phyloP scores from a whole-genome alignment of 83 land plant genomes.

The Thuja plicata region DNA sequence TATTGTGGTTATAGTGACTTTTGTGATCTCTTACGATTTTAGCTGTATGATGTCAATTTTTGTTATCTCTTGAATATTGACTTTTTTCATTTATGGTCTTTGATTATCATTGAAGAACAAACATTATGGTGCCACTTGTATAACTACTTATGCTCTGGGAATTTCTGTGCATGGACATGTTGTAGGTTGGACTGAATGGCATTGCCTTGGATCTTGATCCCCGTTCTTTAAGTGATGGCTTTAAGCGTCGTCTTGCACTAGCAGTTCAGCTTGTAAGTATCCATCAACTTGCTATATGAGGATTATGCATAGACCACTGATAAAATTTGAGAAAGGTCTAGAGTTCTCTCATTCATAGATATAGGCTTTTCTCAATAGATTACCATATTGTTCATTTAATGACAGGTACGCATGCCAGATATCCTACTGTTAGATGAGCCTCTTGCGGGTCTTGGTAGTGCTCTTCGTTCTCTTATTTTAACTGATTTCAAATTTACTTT shows the following conservation, averaged over 20 bases:
- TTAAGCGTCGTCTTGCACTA: slow-evolving; percentile 91
- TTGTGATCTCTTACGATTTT: background rate
- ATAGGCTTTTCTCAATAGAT: background rate
- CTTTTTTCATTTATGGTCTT: background rate
- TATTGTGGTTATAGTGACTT: background rate
- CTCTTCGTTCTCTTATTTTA: background rate
- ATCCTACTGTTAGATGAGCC: slow-evolving; percentile 93
- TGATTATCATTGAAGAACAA: background rate
- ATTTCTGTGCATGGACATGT: background rate
- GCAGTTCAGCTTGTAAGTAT: slow-evolving; percentile 87
- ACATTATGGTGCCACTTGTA: background rate
- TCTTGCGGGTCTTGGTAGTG: slow-evolving; percentile 96
- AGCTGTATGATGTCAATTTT: background rate
- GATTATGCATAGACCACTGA: background rate
- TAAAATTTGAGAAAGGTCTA: background rate
- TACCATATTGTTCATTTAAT: background rate
- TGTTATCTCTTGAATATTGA: background rate
- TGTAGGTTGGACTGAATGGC: slow-evolving; percentile 80
- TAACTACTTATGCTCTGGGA: background rate
- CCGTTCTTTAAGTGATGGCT: slow-evolving; percentile 92
- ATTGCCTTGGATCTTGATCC: slow-evolving; percentile 87
- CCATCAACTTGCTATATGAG: background rate
- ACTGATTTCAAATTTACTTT: slow-evolving; percentile 3
- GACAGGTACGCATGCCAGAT: slow-evolving; percentile 85
- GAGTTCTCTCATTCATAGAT: background rate